These are phyloP conservation scores for Funneliformis caledonium DNA, from an alignment of 371 early-diverging fungal species.

Conservation along the genomic window DNA sequence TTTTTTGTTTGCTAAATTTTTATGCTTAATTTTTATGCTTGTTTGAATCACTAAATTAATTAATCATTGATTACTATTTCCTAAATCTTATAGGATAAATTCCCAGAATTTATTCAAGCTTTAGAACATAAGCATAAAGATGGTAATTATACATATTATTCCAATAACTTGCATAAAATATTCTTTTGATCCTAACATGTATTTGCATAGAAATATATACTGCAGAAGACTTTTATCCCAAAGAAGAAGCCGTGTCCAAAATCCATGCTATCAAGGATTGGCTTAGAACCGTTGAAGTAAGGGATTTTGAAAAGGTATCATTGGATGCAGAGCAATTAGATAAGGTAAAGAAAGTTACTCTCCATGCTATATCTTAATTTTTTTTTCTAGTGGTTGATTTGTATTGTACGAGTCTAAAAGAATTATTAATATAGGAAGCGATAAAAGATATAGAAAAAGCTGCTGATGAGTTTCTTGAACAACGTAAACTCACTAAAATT, in stretches of 20 bases:
- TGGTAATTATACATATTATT: slow-evolving; percentile 22
- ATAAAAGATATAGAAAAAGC: slow-evolving; percentile 63
- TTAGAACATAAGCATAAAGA: slow-evolving; percentile 57
- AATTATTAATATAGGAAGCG: slow-evolving; percentile 46
- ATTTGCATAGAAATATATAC: slow-evolving; percentile 51
- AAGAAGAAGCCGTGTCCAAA: slow-evolving; percentile 49
- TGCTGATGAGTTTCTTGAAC: slow-evolving; percentile 52
- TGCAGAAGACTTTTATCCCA: slow-evolving; percentile 62
- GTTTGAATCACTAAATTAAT: neutral
- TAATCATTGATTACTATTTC: neutral
- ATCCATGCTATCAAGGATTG: slow-evolving; percentile 67
- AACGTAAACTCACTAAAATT: slow-evolving; percentile 54
- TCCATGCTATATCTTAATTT: neutral
- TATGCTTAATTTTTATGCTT: neutral
- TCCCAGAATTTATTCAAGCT: slow-evolving; percentile 74
- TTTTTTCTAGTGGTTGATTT: neutral
- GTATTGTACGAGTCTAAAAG: neutral
- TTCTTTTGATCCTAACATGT: slow-evolving; percentile 10
- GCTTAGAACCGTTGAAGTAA: slow-evolving; percentile 67
- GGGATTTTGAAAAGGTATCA: slow-evolving; percentile 68
- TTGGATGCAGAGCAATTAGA: slow-evolving; percentile 71
- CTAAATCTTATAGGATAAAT: slow-evolving; percentile 43
- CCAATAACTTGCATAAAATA: no score
- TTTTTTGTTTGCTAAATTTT: no score
- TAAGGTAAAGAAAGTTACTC: slow-evolving; percentile 48